Evolutionary conservation across 1,284 basidiomycete species (phyloP), one percentile per base, ranked within the genome.

Genomic region (Apiotrichum siamense): DNA sequence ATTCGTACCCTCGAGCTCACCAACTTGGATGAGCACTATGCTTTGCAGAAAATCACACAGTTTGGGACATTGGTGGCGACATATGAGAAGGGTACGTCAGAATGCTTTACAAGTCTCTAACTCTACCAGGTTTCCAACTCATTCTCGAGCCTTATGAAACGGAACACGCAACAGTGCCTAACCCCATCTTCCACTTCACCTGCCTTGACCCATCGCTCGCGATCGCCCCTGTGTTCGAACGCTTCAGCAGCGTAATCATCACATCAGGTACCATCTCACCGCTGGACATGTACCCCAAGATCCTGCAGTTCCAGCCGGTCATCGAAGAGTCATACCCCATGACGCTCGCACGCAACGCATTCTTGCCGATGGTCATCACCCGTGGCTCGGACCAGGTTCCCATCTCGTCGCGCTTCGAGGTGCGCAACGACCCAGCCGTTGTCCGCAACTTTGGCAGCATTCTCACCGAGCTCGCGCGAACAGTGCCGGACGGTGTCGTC

Each of bases 141-240:
- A 97, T 99, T 56, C 80, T 99, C 21, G 96, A 99, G 70, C 96
- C 96, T 0, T 99, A 96, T 64, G 96, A 99, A 74, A 98, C 96
- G 3, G 96, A 99, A 58, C 92, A 90, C 71, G 92, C 94, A 3
- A 98, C 96, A 0, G 93, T 98, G 3, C 94, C 96, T 9, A 99
- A 99, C 74, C 96, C 96, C 0, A 86, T 99, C 49, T 98, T 99
- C 75, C 96, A 98, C 73, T 89, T 98, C 66, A 93, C 88, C 45
- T 98, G 96, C 66, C 84, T 98, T 48, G 96, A 99, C 72, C 96
- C 96, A 0, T 92, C 93, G 1, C 81, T 99, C 25, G 96, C 96
- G 11, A 99, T 98, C 64, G 90, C 91, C 60, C 96, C 96, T 0
- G 88, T 99, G 23, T 97, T 99, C 70, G 96, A 99, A 69, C 85